Evolutionary conservation across 1,284 basidiomycete genomes (phyloP).

Genomic region (Microbotryomycetes sp.): DNA sequence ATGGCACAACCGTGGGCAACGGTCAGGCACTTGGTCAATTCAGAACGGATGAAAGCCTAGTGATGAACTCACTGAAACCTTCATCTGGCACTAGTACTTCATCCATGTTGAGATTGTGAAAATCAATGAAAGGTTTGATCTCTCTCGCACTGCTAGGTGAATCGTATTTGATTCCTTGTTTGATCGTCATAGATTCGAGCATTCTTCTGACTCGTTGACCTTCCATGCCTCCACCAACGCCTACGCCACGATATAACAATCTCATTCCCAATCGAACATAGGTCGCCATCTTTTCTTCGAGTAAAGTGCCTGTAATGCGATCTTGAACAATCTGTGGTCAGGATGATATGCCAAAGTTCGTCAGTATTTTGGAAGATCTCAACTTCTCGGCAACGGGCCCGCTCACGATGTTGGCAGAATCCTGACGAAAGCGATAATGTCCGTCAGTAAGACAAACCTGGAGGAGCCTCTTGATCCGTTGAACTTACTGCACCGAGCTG

Average conservation of each 20-base stretch:
- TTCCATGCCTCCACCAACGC: conserved; percentile 82
- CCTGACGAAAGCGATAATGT: conserved; percentile 48
- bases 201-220: conserved; percentile 73
- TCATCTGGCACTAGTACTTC: conserved; percentile 77
- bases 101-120: conserved; percentile 74
- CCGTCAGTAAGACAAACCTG: conserved; percentile 2
- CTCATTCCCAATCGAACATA: conserved; percentile 56
- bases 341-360: neutral
- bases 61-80: conserved; percentile 66
- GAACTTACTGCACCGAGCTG: conserved; percentile 72
- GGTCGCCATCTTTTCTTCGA: conserved; percentile 96
- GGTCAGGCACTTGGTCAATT: neutral
- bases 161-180: conserved; percentile 92
- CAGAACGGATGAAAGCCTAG: neutral
- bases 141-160: conserved; percentile 73
- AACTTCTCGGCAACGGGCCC: conserved; percentile 33
- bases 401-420: conserved; percentile 82
- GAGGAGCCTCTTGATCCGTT: no score
- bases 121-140: conserved; percentile 80
- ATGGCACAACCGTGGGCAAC: neutral
- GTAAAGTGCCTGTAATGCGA: conserved; percentile 76
- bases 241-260: conserved; percentile 41
- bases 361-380: no score
- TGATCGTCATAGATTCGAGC: conserved; percentile 82
- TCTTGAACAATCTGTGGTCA: conserved; percentile 65